A percentile compares a stretch with the other conserved stretches of the same genome.
Conservation (phyloP, 2,329 filamentous ascomycete species). For the Hymenotorrendiella dingleyae region DNA sequence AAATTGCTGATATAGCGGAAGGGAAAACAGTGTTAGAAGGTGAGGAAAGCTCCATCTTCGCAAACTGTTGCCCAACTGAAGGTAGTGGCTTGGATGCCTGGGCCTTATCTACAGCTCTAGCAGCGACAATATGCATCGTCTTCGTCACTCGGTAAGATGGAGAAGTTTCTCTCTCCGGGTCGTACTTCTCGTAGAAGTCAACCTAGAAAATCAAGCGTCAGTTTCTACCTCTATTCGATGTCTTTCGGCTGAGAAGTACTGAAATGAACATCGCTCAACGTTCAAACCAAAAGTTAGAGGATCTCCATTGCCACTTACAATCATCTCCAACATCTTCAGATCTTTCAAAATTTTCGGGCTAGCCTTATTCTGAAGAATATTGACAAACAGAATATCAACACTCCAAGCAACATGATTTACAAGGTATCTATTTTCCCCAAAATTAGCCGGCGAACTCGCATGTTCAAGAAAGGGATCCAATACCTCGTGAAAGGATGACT, state of each 20-base stretch:
- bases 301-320: too few relatives aligned
- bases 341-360: constrained; percentile 9
- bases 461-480: neutral
- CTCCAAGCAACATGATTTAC: constrained; percentile 15
- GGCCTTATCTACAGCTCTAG: constrained; percentile 10
- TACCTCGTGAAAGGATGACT: constrained; percentile 13
- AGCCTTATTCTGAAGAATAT: constrained; percentile 14
- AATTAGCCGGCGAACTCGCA: neutral
- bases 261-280: too few relatives aligned
- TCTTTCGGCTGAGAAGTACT: too few relatives aligned
- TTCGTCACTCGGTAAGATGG: constrained; percentile 9
- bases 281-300: too few relatives aligned
- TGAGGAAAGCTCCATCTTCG: neutral
- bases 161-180: constrained; percentile 6
- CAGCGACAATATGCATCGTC: constrained; percentile 8
- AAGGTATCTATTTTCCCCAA: constrained; percentile 2
- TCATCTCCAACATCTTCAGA: constrained; percentile 8
- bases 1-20: neutral
- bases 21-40: too few relatives aligned
- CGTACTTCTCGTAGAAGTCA: constrained; percentile 10
- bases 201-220: too few relatives aligned
- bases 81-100: neutral
- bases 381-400: constrained; percentile 16
- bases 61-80: neutral
- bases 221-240: too few relatives aligned